Evolutionary conservation across 768 basidiomycete species (phyloP), one percentile per base, ranked within the genome.

Genomic region (Hygrocybe coccinea): DNA sequence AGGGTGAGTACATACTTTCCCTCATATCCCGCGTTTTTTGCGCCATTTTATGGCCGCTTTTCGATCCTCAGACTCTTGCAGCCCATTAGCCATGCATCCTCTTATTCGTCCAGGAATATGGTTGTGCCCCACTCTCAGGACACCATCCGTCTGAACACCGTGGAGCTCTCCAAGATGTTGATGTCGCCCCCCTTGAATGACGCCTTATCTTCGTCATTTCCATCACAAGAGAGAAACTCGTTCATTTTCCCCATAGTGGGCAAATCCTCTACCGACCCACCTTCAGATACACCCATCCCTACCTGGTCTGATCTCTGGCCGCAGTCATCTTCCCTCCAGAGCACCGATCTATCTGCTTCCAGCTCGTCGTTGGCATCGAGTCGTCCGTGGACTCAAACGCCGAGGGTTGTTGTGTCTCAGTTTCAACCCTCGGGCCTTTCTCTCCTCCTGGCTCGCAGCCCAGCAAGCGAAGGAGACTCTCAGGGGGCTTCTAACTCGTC

Each of bases 91-190:
- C 57, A 29, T 45, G 46, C 44, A 12, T 48, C 54, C 24, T 57
- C 56, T 56, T 54, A 57, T 57, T 51, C 47, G 51, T 39, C 61
- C 53, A 51, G 52, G 57, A 44, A 38, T 29, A 39, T 52, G 44
- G 48, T 43, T 21, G 29, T 57, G 54, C 73, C 79, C 8, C 86
- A 83, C 61, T 82, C 82, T 1, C 83, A 82, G 59, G 78, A 79
- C 59, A 75, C 77, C 25, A 91, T 90, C 57, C 82, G 89, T 15
- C 74, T 80, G 34, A 77, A 72, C 59, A 89, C 88, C 0, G 76
- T 90, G 64, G 76, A 84, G 50, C 74, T 91, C 2, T 86, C 87
- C 15, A 74, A 71, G 52, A 77, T 83, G 66, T 70, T 78, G 3
- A 67, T 75, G 54, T 67, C 77, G 14, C 65, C 71, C 5, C 65